These are phyloP conservation scores for Epicoccum nigrum DNA, from an alignment of 2,329 filamentous ascomycete genomes.

Conservation along the genomic window DNA sequence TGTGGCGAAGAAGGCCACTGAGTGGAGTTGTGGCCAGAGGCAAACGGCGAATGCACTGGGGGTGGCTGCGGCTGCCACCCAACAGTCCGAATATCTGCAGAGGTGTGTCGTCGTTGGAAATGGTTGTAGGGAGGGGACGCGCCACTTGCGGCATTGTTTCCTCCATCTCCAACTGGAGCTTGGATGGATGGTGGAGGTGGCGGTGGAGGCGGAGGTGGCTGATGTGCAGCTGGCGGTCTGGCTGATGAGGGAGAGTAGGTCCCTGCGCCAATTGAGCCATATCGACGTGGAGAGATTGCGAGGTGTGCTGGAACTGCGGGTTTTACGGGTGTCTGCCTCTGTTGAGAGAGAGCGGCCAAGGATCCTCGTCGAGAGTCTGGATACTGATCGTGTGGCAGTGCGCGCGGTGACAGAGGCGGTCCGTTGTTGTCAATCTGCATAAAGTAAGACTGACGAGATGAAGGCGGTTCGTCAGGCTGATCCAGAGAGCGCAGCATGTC, in stretches of 20 bases:
- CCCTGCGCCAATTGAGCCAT: conserved; percentile 81
- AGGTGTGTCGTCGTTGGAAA: conserved; percentile 81
- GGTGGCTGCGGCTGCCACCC: conserved; percentile 66
- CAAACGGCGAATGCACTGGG: conserved; percentile 67
- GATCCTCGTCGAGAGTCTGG: conserved; percentile 74
- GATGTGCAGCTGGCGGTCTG: conserved; percentile 72
- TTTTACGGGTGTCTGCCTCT: conserved; percentile 72
- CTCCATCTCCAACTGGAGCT: conserved; percentile 64
- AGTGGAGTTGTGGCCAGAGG: conserved; percentile 65
- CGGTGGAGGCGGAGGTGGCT: conserved; percentile 65
- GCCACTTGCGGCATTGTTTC: conserved; percentile 52
- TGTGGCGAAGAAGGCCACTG: conserved; percentile 73
- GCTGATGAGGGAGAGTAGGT: conserved; percentile 73
- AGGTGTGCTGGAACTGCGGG: conserved; percentile 83
- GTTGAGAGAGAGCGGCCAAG: conserved; percentile 59
- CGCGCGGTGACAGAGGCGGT: conserved; percentile 83
- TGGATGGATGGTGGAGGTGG: conserved; percentile 68
- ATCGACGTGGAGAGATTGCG: conserved; percentile 77
- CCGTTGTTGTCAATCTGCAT: conserved; percentile 56
- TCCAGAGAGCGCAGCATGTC: conserved; percentile 64
- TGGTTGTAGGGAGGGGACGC: conserved; percentile 68
- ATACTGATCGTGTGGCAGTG: conserved; percentile 74
- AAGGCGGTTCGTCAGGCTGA: conserved; percentile 67
- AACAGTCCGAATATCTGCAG: conserved; percentile 83
- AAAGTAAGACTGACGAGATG: conserved; percentile 59